phyloP scores from a whole-genome alignment of 257 asterid species.

The Solanum dulcamara region DNA sequence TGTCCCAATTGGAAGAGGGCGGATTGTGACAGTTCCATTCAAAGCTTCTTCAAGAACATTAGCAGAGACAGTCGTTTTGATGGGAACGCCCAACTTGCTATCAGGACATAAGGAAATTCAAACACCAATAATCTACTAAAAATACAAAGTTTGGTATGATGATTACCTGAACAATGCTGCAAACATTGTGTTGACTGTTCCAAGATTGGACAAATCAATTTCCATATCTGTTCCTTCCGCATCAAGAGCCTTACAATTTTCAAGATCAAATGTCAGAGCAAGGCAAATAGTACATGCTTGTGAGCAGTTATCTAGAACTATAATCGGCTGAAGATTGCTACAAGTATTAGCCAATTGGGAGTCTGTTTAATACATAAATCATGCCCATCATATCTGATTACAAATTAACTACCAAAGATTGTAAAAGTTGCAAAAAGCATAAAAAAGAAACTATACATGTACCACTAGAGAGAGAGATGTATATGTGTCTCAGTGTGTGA shows the following conservation, averaged over 20 bases:
- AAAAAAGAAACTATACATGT: not conserved
- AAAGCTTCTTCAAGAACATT: conserved; percentile 98
- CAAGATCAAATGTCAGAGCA: conserved; percentile 11
- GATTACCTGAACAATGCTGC: conserved; percentile 94
- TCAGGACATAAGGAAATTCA: conserved; percentile 7
- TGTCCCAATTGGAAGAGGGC: conserved; percentile 94
- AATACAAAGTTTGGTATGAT: not conserved
- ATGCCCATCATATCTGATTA: not conserved
- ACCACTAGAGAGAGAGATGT: not conserved
- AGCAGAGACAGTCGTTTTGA: conserved; percentile 95
- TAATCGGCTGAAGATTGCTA: not conserved
- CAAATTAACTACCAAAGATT: not conserved
- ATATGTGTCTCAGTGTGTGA: not conserved
- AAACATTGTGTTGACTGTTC: conserved; percentile 98
- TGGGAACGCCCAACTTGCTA: conserved; percentile 98
- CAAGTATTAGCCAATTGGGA: not conserved
- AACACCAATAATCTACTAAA: not conserved
- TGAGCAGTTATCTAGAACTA: not conserved
- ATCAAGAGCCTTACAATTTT: conserved; percentile 65
- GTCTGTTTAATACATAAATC: not conserved
- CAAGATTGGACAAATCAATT: conserved; percentile 94
- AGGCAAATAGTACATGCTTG: not conserved
- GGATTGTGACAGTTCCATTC: conserved; percentile 89
- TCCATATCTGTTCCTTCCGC: conserved; percentile 99
- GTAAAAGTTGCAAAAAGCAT: not conserved